Base-by-base conservation (phyloP, 495 filamentous ascomycete genomes). In the Haplographium delicatum region DNA sequence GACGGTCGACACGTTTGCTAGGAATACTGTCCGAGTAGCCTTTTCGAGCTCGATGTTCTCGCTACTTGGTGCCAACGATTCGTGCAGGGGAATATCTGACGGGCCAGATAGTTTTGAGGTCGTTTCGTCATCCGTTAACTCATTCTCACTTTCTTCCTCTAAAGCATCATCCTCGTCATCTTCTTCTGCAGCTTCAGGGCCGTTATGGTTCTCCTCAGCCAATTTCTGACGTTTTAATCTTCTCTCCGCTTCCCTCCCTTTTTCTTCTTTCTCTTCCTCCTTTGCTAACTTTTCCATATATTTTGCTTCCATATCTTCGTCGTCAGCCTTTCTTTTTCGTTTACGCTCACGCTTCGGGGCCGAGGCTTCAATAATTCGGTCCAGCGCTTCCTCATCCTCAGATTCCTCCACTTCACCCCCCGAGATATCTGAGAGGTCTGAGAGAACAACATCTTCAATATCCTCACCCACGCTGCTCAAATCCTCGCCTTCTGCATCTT, bases 1-100 rank as follows among this genome's bases (percentile, higher is more conserved):
- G 39, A 80, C 65, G 11, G 75, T 84, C 5, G 89, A 90, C 23
- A 97, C 86, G 59, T 99, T 99, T 54, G 85, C 87, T 23, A 99
- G 72, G 66, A 96, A 99, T 35, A 99, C 80, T 3, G 94, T 97
- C 18, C 93, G 84, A 49, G 79, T 79, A 13, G 93, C 88, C 66
- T 95, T 96, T 51, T 94, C 89, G 2, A 68, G 45, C 15, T 65
- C 67, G 6, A 64, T 56, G 45, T 65, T 53, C 13, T 74, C 72
- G 27, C 68, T 67, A 15, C 61, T 53, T 41, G 64, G 64, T 31
- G 57, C 50, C 20, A 75, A 60, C n/a, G 75, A 72, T 46, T 80
- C 76, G 57, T 80, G 76, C 3, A 75, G 47, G 24, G 65, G 55
- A 1, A 72, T 39, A 44, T 63, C 55, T 15, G 37, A 33, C 26